phyloP scores from a whole-genome alignment of 768 basidiomycete species.

The Panaeolus papilionaceus region DNA sequence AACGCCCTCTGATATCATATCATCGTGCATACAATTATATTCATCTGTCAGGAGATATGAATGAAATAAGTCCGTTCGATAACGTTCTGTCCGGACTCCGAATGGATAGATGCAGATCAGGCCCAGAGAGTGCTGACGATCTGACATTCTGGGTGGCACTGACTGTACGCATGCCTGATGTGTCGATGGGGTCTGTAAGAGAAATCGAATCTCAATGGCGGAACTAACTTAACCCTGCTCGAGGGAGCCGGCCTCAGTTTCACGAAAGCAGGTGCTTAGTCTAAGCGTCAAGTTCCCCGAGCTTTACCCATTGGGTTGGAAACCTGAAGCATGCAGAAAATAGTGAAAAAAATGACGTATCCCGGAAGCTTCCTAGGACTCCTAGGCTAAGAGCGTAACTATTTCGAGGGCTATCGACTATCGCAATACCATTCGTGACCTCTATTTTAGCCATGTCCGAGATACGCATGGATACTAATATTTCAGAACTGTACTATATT shows the following conservation, averaged over 20 bases:
- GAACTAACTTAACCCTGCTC: constrained; percentile 14
- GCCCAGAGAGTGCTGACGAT: neutral
- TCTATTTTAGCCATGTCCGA: neutral
- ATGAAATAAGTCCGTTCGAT: constrained; percentile 12
- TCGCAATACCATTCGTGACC: neutral
- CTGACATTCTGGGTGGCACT: constrained; percentile 3
- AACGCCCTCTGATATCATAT: constrained; percentile 12
- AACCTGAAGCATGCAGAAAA: neutral
- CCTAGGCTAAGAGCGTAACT: neutral
- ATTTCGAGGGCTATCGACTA: neutral
- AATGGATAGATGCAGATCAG: constrained; percentile 13
- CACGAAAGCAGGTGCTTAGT: neutral
- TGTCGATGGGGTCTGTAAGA: constrained; percentile 5
- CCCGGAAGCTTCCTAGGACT: neutral
- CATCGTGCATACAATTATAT: neutral
- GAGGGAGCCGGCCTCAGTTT: constrained; percentile 14
- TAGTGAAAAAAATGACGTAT: neutral
- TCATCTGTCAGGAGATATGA: constrained; percentile 8
- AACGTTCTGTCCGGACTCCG: constrained; percentile 14
- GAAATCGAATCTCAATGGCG: constrained; percentile 10
- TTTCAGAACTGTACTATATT: neutral
- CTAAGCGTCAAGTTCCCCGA: constrained; percentile 10
- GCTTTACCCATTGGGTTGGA: constrained; percentile 10
- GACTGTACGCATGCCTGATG: neutral
- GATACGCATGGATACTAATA: neutral